Percentiles rank a stretch among this genome's conserved stretches.
Evolutionary conservation across 495 filamentous ascomycete genomes (phyloP).

Genomic region (Neurospora sp.): DNA sequence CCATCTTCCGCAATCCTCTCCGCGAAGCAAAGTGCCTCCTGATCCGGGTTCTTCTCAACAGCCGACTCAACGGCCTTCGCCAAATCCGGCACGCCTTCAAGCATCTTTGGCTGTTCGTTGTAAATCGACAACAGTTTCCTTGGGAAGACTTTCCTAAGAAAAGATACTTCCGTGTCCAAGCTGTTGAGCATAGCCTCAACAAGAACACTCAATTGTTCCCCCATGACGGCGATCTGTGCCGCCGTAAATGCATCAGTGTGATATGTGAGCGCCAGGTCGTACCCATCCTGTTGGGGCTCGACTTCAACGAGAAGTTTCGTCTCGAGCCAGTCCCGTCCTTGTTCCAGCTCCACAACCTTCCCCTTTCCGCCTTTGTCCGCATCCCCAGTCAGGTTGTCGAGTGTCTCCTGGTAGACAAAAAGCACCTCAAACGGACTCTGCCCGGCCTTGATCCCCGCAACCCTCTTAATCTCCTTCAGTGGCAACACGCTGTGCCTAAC

Average conservation of each 20-base stretch:
- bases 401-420: conserved; percentile 68
- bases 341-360: neutral
- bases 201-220: conserved; percentile 25
- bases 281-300: conserved; percentile 43
- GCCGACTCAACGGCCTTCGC: conserved; percentile 43
- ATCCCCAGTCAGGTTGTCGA: conserved; percentile 19
- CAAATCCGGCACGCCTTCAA: conserved; percentile 26
- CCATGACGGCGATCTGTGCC: conserved; percentile 35
- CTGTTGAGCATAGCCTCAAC: conserved; percentile 31
- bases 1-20: conserved; percentile 24
- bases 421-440: conserved; percentile 56
- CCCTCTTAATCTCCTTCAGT: conserved; percentile 55
- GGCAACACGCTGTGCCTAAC: conserved; percentile 49
- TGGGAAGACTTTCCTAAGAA: conserved; percentile 22
- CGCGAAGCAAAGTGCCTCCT: conserved; percentile 52
- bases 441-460: conserved; percentile 35
- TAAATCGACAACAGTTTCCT: conserved; percentile 41
- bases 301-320: conserved; percentile 64
- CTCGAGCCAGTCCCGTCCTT: conserved; percentile 52
- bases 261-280: conserved; percentile 47
- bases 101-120: conserved; percentile 10
- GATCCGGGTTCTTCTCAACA: conserved; percentile 35
- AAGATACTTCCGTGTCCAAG: conserved; percentile 20
- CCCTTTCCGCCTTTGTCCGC: conserved; percentile 10
- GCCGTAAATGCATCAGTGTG: conserved; percentile 32